phyloP scores from a whole-genome alignment of 2,329 filamentous ascomycete species.

The Xylariales sp. region DNA sequence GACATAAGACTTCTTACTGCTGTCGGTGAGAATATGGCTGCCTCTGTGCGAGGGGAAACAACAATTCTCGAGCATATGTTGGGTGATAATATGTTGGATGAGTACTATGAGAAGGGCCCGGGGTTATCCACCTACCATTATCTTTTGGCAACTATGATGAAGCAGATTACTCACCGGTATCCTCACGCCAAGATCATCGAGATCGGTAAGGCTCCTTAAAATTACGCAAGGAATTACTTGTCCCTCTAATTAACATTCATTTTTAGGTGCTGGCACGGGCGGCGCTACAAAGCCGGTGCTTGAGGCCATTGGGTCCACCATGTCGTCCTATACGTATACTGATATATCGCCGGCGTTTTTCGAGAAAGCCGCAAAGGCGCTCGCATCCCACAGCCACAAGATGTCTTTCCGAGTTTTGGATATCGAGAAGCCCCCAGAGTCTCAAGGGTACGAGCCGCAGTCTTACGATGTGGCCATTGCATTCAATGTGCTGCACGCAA shows the following conservation, averaged over 20 bases:
- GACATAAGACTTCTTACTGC: conserved; percentile 8
- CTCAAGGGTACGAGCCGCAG: conserved; percentile 23
- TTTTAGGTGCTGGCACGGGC: conserved; percentile 38
- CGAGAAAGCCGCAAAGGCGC: conserved; percentile 19
- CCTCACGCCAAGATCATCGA: conserved; percentile 20
- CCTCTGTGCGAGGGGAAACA: neutral
- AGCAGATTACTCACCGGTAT: conserved; percentile 9
- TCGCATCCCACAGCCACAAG: conserved; percentile 8
- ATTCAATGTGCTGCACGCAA: conserved; percentile 25
- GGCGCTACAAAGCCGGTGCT: conserved; percentile 31
- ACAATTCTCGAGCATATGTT: neutral
- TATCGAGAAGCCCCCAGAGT: conserved; percentile 18
- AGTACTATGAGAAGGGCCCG: conserved; percentile 8
- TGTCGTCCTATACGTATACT: conserved; percentile 37
- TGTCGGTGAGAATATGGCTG: neutral
- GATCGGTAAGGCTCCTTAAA: conserved; percentile 28
- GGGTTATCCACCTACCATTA: neutral
- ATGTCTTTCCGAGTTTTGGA: conserved; percentile 28
- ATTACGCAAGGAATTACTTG: no score
- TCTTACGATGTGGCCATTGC: conserved; percentile 29
- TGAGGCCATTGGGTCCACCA: conserved; percentile 19
- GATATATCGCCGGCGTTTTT: conserved; percentile 36
- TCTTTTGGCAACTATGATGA: neutral
- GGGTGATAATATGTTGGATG: neutral
- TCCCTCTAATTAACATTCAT: no score